A percentile compares a stretch with the other conserved stretches of the same genome.
Evolutionary conservation across 2,329 filamentous ascomycete species (phyloP).

Genomic region (Gliomastix tumulicola): DNA sequence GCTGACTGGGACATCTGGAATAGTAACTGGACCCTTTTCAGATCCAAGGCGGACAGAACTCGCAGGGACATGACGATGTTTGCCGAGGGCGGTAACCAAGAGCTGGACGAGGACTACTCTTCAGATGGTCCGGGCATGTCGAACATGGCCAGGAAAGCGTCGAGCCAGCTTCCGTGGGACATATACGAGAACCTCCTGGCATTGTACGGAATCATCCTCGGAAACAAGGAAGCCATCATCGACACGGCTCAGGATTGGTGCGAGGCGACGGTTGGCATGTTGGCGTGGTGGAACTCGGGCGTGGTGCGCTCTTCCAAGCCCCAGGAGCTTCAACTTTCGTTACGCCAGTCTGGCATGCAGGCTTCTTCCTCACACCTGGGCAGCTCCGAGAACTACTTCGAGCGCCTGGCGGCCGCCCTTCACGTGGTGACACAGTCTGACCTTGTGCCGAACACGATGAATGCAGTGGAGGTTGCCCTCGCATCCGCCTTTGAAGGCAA

Average conservation of each 20-base stretch:
- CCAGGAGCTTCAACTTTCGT: too few species aligned
- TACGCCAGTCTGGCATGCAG: slow-evolving; percentile 24
- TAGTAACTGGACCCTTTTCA: slow-evolving; percentile 77
- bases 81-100: slow-evolving; percentile 63
- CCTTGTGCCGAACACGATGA: slow-evolving; percentile 70
- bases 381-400: slow-evolving; percentile 62
- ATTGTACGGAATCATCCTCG: slow-evolving; percentile 75
- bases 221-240: slow-evolving; percentile 68
- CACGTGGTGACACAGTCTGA: slow-evolving; percentile 61
- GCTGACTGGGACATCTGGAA: slow-evolving; percentile 79
- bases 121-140: slow-evolving; percentile 46
- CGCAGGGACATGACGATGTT: slow-evolving; percentile 57
- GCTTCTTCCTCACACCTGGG: slow-evolving; percentile 30
- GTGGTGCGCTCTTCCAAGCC: too few species aligned
- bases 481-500: slow-evolving; percentile 81
- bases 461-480: slow-evolving; percentile 71
- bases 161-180: slow-evolving; percentile 82
- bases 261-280: slow-evolving; percentile 75
- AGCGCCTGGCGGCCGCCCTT: slow-evolving; percentile 66
- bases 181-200: slow-evolving; percentile 80
- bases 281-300: slow-evolving; percentile 90
- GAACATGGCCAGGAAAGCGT: slow-evolving; percentile 67
- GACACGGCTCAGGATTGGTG: slow-evolving; percentile 83
- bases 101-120: slow-evolving; percentile 21
- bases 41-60: slow-evolving; percentile 62